Evolutionary conservation across 2,329 filamentous ascomycete species (phyloP).

Genomic region (Xylaria sp.): DNA sequence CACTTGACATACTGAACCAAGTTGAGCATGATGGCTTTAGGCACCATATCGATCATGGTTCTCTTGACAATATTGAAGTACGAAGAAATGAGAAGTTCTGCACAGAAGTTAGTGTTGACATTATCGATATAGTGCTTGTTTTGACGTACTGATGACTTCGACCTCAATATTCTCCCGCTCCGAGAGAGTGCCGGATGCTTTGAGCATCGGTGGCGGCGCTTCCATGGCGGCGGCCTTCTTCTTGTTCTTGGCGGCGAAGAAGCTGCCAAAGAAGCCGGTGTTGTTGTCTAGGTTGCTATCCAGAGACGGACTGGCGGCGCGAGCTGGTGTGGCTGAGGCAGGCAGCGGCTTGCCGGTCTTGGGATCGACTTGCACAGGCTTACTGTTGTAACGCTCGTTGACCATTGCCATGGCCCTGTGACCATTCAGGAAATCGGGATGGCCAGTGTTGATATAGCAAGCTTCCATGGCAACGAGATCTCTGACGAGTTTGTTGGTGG

Average conservation of each 20-base stretch:
- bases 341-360: constrained; percentile 97
- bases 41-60: constrained; percentile 99
- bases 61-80: constrained; percentile 99
- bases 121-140: not conserved
- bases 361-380: constrained; percentile 94
- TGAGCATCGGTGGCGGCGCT: constrained; percentile 88
- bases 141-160: constrained; percentile 90
- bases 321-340: constrained; percentile 70
- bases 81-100: constrained; percentile 92
- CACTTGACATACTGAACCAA: constrained; percentile 82
- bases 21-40: constrained; percentile 98
- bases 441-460: constrained; percentile 98
- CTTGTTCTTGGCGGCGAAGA: constrained; percentile 99
- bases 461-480: constrained; percentile 96
- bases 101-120: constrained; percentile 32
- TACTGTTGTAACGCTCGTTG: constrained; percentile 88
- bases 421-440: constrained; percentile 97
- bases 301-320: constrained; percentile 79
- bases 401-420: constrained; percentile 98
- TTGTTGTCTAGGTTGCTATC: constrained; percentile 61
- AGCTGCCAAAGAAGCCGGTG: constrained; percentile 94
- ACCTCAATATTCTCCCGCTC: constrained; percentile 97
- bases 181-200: constrained; percentile 91
- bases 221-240: constrained; percentile 99
- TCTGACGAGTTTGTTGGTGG: constrained; percentile 94